Percentiles rank a stretch among this genome's conserved stretches.
Evolutionary conservation across 768 basidiomycete genomes (phyloP).

Genomic region (Naganishia friedmannii): DNA sequence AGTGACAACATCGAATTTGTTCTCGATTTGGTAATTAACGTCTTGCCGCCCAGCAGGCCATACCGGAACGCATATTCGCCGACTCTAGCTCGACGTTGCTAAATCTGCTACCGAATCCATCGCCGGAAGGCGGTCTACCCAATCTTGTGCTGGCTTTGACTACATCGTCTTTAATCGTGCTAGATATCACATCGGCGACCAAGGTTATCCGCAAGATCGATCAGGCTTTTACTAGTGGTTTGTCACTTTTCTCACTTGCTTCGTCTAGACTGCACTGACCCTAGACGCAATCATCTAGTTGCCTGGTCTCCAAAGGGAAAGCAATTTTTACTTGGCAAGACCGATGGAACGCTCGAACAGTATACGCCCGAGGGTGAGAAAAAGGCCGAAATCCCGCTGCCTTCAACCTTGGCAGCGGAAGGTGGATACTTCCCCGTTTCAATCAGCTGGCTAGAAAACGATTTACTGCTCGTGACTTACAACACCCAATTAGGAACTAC

Average conservation of each 20-base stretch:
- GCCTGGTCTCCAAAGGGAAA: slow-evolving; percentile 56
- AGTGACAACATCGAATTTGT: slow-evolving; percentile 32
- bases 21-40: not conserved
- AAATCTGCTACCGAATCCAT: slow-evolving; percentile 48
- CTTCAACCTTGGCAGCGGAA: slow-evolving; percentile 34
- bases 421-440: slow-evolving; percentile 33
- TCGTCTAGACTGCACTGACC: not conserved
- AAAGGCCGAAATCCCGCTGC: slow-evolving; percentile 49
- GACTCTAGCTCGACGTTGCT: slow-evolving; percentile 36
- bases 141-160: slow-evolving; percentile 29
- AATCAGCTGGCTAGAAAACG: slow-evolving; percentile 55
- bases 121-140: slow-evolving; percentile 30
- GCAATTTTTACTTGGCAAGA: slow-evolving; percentile 52
- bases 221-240: slow-evolving; percentile 41
- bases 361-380: slow-evolving; percentile 52
- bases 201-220: slow-evolving; percentile 10
- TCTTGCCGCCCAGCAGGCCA: slow-evolving; percentile 31
- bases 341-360: slow-evolving; percentile 47
- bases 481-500: slow-evolving; percentile 23
- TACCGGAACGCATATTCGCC: slow-evolving; percentile 39
- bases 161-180: slow-evolving; percentile 31
- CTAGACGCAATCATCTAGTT: not conserved
- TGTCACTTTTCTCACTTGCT: not conserved
- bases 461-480: slow-evolving; percentile 53
- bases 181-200: slow-evolving; percentile 36